Conservation (phyloP, 2,329 filamentous ascomycete species). For the Penicillium fuscoglaucum region DNA sequence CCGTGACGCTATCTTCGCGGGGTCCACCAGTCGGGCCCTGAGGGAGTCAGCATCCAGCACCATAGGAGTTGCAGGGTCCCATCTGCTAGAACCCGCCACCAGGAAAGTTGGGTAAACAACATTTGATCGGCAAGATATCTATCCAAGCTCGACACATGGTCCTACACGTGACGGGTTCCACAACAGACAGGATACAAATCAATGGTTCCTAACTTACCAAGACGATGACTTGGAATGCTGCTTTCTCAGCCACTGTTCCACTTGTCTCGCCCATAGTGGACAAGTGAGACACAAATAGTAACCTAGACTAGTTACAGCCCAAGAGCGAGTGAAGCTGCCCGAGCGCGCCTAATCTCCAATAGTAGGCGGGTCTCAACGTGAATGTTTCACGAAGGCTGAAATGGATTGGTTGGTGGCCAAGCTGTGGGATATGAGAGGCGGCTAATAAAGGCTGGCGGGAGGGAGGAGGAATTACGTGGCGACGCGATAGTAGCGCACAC, state of each 20-base stretch:
- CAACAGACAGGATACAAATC: conserved; percentile 1
- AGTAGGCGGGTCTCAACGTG: background rate
- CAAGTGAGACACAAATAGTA: conserved; percentile 8
- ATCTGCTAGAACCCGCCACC: conserved; percentile 20
- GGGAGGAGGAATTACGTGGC: background rate
- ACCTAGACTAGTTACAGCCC: background rate
- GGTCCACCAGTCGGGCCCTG: conserved; percentile 90
- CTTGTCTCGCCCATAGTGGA: background rate
- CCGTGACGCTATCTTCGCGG: conserved; percentile 83
- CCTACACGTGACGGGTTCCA: conserved; percentile 3
- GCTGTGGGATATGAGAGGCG: background rate
- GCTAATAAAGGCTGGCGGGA: background rate
- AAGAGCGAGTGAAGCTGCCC: background rate
- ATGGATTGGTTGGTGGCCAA: background rate
- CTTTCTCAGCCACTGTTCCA: conserved; percentile 25
- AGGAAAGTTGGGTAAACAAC: background rate
- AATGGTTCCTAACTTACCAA: conserved; percentile 57
- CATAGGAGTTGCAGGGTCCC: conserved; percentile 2
- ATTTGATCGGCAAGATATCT: background rate
- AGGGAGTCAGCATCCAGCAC: conserved; percentile 29
- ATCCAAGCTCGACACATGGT: conserved; percentile 8
- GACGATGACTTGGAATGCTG: conserved; percentile 71
- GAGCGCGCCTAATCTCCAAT: conserved; percentile 1
- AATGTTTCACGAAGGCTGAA: conserved; percentile 2
- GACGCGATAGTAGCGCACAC: background rate